Base-by-base conservation (phyloP, 225 moss, liverwort and hornwort species). In the Takakia lepidozioides region DNA sequence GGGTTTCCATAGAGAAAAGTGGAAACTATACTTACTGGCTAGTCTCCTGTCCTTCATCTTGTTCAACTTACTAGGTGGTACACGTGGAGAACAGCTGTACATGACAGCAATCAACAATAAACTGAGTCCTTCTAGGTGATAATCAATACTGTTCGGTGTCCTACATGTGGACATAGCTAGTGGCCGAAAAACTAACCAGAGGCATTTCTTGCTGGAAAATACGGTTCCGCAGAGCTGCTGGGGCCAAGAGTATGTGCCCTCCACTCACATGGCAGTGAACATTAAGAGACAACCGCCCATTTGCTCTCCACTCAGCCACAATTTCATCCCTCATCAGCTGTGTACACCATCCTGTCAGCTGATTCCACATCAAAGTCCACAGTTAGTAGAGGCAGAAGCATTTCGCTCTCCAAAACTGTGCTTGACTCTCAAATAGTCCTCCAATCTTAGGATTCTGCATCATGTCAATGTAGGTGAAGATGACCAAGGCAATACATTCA, bases 141-240 rank as follows among this genome's bases (percentile, higher is more conserved):
- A n/a, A n/a, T 41, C 40, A 41, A 5, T n/a, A 41, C 40, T 41
- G 40, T 16, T 20, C 17, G 7, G 17, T 17, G 2, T 16, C 10
- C 17, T 16, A 41, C 10, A 41, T 41, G 15, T 41, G 40, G 18
- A 41, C 2, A 16, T 16, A 20, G 40, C 18, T 16, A 41, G 24
- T 20, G n/a, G 8, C 13, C 21, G 2, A 35, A 49, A 44, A 42
- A 73, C 77, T 68, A 16, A 82, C 81, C 81, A 82, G 66, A 65
- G 81, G 81, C 81, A 82, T 82, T 64, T 82, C 81, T 69, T 75
- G 73, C 63, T 77, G 66, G 64, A 82, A 82, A 38, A 82, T 82
- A 52, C 63, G 68, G 54, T 82, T 77, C 50, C 81, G 76, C 49
- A 82, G 72, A 55, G 76, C 76, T 52, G 81, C 76, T 51, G 81